Evolutionary conservation across 345 rosid species (phyloP), one percentile per base, ranked within the genome.

Genomic region (Salix exigua): DNA sequence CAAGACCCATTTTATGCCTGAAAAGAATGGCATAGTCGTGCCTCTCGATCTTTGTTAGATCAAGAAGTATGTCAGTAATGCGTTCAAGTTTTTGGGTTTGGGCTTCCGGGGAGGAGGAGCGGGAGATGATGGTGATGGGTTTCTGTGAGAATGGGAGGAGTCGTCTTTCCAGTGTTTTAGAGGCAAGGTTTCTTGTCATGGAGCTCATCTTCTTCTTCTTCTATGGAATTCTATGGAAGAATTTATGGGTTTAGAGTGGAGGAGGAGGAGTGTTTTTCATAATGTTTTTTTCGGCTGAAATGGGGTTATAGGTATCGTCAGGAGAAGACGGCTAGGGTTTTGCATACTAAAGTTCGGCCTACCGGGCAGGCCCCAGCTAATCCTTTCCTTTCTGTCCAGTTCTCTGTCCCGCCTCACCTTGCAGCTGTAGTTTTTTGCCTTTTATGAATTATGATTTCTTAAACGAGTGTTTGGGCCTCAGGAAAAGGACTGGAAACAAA

Each of bases 31-130:
- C 78, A 83, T 91, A 96, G 68, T 96, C 97, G 73, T 83, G 75
- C 19, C 91, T 88, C 85, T 93, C 96, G 58, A 93, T 87, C 73
- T 88, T 84, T n/a, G 87, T 88, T 10, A 95, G 91, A 66, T 83
- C 87, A 61, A 89, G 89, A 19, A 91, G 88, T 17, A 88, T 90
- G 78, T 90, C 94, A 58, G 98, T 90, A 69, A 96, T 89, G 13
- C 96, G 92, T 75, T 93, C 98, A 33, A 93, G 96, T 77, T 96
- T 96, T 83, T 88, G 88, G 21, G 93, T 85, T 16, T 88, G 86
- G 26, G 85, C 7, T 65, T 85, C 90, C 48, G 76, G 1, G 51
- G 80, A 48, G 66, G 53, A 8, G 28, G 73, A 85, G 55, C 86
- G 77, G 19, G 68, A 69, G 30, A 88, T 87, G 67, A 81, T 66